Evolutionary conservation across 1,284 basidiomycete species (phyloP), one percentile per base, ranked within the genome.

Genomic region (Hemileia vastatrix): DNA sequence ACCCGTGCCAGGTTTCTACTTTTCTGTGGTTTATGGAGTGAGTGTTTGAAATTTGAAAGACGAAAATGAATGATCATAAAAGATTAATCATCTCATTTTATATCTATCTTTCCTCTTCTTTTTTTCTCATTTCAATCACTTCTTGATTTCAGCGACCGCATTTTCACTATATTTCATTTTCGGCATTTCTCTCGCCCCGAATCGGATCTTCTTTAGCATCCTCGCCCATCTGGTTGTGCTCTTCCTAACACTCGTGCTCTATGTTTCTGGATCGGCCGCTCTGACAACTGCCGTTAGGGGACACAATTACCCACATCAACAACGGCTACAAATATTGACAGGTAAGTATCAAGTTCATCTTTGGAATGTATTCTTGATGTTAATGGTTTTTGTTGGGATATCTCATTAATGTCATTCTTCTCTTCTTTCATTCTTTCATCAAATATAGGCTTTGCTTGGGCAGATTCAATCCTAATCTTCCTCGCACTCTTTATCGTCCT

Each of bases 11-110:
- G 51, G 24, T 60, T 47, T 23, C 40, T 60, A 8, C 21, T 60
- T 31, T 60, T 60, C 24, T 60, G 58, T 54, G 58, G 58, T 32
- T 43, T 60, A 31, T 60, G 58, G 58, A 60, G 58, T 60, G 36
- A 60, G 58, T 60, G 2, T 52, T n/a, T n/a, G n/a, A n/a, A n/a
- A n/a, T n/a, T n/a, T n/a, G n/a, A n/a, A n/a, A n/a, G n/a, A n/a
- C n/a, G n/a, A n/a, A n/a, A n/a, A n/a, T n/a, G n/a, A n/a, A n/a
- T n/a, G n/a, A n/a, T n/a, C n/a, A n/a, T n/a, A n/a, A n/a, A n/a
- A n/a, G n/a, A n/a, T n/a, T 31, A 23, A 23, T 9, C 15, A n/a
- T 4, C 21, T 13, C 8, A 24, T 45, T 23, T 31, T 13, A 56
- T 6, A 4, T n/a, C 3, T 27, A 23, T 18, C 32, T 15, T 6